Conservation (phyloP, 1,139 yeast species). For the Blastobotrys elegans region DNA sequence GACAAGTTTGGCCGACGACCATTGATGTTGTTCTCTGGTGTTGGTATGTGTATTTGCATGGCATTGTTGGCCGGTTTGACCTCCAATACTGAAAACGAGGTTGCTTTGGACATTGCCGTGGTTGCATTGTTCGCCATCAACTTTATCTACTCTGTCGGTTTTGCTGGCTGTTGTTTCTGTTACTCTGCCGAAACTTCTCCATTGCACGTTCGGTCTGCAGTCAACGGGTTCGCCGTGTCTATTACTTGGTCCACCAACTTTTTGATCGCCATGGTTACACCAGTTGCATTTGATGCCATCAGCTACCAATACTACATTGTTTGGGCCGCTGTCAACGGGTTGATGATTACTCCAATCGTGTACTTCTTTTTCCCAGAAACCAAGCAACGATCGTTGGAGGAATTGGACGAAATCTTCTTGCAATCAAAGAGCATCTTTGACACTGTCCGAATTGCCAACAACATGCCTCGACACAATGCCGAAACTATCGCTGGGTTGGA, state of each 20-base stretch:
- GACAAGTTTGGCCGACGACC: conserved; percentile 21
- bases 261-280: conserved; percentile 41
- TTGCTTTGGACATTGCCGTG: conserved; percentile 23
- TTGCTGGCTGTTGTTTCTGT: conserved; percentile 23
- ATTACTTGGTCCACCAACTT: conserved; percentile 45
- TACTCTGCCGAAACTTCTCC: conserved; percentile 61
- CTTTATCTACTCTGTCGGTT: conserved; percentile 23
- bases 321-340: conserved; percentile 30
- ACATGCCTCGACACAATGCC: conserved; percentile 10
- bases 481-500: conserved; percentile 8
- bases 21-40: conserved; percentile 18
- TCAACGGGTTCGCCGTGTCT: conserved; percentile 41
- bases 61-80: conserved; percentile 24
- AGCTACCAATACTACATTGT: conserved; percentile 37
- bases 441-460: conserved; percentile 16
- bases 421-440: conserved; percentile 18
- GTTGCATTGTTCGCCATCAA: conserved; percentile 23
- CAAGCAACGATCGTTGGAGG: conserved; percentile 38
- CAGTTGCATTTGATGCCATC: conserved; percentile 38
- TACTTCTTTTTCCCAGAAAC: conserved; percentile 45
- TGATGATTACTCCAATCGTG: conserved; percentile 30
- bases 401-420: conserved; percentile 43
- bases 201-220: conserved; percentile 55
- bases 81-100: conserved; percentile 18
- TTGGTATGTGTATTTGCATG: conserved; percentile 23